Evolutionary conservation across 1,284 basidiomycete species (phyloP), one percentile per base, ranked within the genome.

Genomic region (Trametes pubescens): DNA sequence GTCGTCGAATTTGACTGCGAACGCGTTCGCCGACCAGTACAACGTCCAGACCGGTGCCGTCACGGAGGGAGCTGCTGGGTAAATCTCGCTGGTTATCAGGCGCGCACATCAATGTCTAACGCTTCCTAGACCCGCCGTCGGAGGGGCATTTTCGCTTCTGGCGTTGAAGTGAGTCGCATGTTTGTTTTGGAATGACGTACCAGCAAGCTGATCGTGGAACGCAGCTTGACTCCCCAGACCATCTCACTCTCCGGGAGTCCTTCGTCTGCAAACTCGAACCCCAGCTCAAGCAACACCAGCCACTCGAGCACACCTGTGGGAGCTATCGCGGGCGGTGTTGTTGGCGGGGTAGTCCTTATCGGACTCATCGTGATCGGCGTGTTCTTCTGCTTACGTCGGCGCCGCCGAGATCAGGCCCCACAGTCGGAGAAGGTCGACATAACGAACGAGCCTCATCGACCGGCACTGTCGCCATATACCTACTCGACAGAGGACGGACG

Each of bases 61-160:
- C 37, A 7, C 47, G 13, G 66, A 49, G 13, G 56, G 56, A 61
- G 7, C 67, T 55, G 69, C 71, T n/a, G 52, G 60, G 49, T 57
- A 13, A 24, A 21, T 43, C 26, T 5, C 21, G 13, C 18, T 21
- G 2, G 43, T 22, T 47, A 3, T 22, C 21, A 2, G 9, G 10
- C 44, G 10, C 8, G 13, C 22, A 13, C 13, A 4, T 5, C 3
- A 11, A 11, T 24, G 35, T 24, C n/a, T n/a, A n/a, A 37, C 40
- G 13, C 2, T 9, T 35, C n/a, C 5, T 22, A 70, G 69, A 32
- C 66, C 69, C 8, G 64, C 57, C 7, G 46, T 48, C 22, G 69
- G 69, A 2, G 67, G 65, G 13, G 53, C 69, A 48, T 71, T 66
- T 51, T 66, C 69, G 8, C 60, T 61, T 7, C 49, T 71, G 51